Evolutionary conservation across 1,284 basidiomycete genomes (phyloP), one percentile per base, ranked within the genome.

Genomic region (Cutaneotrichosporon cavernicola): DNA sequence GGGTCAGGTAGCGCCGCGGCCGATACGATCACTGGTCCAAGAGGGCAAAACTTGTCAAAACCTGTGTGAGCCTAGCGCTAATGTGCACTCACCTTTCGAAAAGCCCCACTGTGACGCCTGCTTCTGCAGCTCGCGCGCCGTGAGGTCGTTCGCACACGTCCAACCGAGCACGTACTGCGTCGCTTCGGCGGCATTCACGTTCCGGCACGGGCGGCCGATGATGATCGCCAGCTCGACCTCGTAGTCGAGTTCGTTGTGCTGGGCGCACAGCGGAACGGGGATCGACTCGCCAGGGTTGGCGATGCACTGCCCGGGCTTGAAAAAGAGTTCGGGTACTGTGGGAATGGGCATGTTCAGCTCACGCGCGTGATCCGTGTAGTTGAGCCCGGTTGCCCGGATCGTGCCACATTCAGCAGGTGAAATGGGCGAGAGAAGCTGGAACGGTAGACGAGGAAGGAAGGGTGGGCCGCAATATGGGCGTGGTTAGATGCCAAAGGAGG

Each of bases 151-250:
- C 2, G 86, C 89, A 8, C 83, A 87, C 1, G 89, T 90, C 75
- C 91, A 92, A 1, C 87, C 91, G 0, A 92, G 83, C 4, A 95
- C 88, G 70, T 92, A 91, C 72, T 91, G 86, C 58, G 92, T 80
- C 0, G 92, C 91, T 5, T 92, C 85, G 0, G 82, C 84, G 70
- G 89, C 88, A 0, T 84, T 83, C 9, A 94, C 90, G 72, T 95
- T 81, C 81, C 89, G 90, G 56, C 89, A 89, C 0, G 86, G 76
- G 72, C 89, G 90, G 21, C 90, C 91, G 53, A 96, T 90, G 63
- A 96, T 88, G 67, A 95, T 85, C 43, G 87, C 89, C 5, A 96
- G 82, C 73, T 96, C 92, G 60, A 90, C 90, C 74, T 96, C 92
- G 72, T 92, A 95, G 78, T 96, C 92, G 0, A 90, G 85, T 53